Percentiles rank a stretch among this genome's conserved stretches.
Conservation (phyloP, 805 yeast genomes). For the Nakazawaea populi region DNA sequence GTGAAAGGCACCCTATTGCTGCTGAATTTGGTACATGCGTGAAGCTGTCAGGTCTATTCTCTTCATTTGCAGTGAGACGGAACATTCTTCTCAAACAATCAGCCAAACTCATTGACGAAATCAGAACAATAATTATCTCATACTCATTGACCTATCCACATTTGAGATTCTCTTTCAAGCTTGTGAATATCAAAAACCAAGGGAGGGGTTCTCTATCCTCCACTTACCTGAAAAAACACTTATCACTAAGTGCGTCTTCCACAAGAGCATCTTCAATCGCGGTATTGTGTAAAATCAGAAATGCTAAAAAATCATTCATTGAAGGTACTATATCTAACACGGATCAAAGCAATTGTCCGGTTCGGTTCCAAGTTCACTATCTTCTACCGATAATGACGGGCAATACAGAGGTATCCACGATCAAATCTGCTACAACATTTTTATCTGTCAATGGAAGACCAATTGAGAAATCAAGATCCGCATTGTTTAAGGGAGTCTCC, state of each 20-base stretch:
- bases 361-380: conserved; percentile 12
- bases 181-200: conserved; percentile 15
- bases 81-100: conserved; percentile 22
- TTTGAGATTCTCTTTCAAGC: conserved; percentile 25
- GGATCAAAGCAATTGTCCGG: neutral
- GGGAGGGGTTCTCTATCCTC: conserved; percentile 12
- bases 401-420: conserved; percentile 17
- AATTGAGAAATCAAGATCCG: conserved; percentile 14
- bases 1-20: conserved; percentile 18
- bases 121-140: conserved; percentile 20
- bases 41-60: conserved; percentile 24
- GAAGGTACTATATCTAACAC: conserved; percentile 7
- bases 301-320: conserved; percentile 13
- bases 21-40: conserved; percentile 31
- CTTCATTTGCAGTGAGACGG: conserved; percentile 26
- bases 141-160: conserved; percentile 26
- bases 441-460: conserved; percentile 29
- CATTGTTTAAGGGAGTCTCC: conserved; percentile 16
- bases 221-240: conserved; percentile 7
- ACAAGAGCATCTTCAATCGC: conserved; percentile 12
- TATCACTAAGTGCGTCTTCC: conserved; percentile 11
- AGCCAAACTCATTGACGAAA: conserved; percentile 18
- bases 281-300: conserved; percentile 15
- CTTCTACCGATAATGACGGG: conserved; percentile 30
- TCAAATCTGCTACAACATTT: conserved; percentile 19